These are phyloP conservation scores for Gossypium trilobum DNA, from an alignment of 441 rosid species.

Conservation along the genomic window DNA sequence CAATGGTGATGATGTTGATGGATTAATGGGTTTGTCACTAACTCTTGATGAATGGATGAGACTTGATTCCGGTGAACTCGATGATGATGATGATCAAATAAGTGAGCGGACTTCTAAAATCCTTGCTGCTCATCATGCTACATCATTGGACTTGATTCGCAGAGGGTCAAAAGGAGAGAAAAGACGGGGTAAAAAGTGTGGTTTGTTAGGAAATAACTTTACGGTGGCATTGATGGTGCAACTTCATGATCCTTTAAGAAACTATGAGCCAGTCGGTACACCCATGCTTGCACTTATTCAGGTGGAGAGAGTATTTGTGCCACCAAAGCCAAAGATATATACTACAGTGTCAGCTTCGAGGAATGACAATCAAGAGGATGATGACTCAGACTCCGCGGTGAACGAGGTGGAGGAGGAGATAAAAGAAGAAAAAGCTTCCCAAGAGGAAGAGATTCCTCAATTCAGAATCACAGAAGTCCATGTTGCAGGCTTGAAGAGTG, in stretches of 20 bases:
- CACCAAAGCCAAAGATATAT: constrained; percentile 73
- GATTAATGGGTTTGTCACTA: constrained; percentile 77
- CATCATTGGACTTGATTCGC: constrained; percentile 50
- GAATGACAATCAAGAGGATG: constrained; percentile 39
- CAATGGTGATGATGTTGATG: constrained; percentile 46
- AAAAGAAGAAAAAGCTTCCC: constrained; percentile 35
- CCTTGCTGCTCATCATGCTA: constrained; percentile 88
- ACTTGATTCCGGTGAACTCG: constrained; percentile 76
- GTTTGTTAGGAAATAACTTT: constrained; percentile 81
- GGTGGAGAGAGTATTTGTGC: constrained; percentile 83
- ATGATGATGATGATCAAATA: constrained; percentile 58
- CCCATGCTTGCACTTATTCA: constrained; percentile 94
- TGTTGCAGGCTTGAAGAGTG: constrained; percentile 67
- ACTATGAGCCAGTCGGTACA: constrained; percentile 83
- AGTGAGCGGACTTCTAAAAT: constrained; percentile 74
- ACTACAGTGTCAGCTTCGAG: constrained; percentile 52
- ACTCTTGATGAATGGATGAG: constrained; percentile 93
- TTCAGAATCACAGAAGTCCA: constrained; percentile 74
- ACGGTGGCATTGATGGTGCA: constrained; percentile 88
- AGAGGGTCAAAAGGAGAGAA: constrained; percentile 66
- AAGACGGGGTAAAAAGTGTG: constrained; percentile 55
- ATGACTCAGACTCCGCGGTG: constrained; percentile 23
- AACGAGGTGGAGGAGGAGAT: constrained; percentile 19
- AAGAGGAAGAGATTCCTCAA: constrained; percentile 54
- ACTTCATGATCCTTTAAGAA: constrained; percentile 69